These are phyloP conservation scores for Nicotiana paniculata DNA, from an alignment of 257 asterid species.

Conservation along the genomic window DNA sequence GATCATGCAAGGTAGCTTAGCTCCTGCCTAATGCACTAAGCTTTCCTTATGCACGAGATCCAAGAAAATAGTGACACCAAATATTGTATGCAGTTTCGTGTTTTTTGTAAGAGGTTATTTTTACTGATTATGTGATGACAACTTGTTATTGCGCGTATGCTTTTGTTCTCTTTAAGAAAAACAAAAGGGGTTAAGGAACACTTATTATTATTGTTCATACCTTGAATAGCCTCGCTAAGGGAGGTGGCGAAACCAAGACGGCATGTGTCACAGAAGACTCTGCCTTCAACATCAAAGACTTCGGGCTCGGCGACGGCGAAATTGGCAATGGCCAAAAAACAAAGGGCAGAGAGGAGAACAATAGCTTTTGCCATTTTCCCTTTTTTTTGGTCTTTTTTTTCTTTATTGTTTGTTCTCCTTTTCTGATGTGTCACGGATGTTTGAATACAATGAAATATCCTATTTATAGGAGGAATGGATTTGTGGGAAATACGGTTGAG, in stretches of 20 bases:
- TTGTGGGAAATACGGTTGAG: neutral
- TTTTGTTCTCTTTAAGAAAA: neutral
- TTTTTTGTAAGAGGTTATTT: too few relatives aligned
- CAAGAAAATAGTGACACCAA: too few relatives aligned
- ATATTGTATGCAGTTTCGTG: too few relatives aligned
- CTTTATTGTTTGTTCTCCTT: neutral
- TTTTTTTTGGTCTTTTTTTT: neutral
- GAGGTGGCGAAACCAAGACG: constrained; percentile 25
- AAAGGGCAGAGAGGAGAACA: constrained; percentile 18
- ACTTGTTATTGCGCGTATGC: too few relatives aligned
- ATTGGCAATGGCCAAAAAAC: constrained; percentile 20
- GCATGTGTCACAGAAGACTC: constrained; percentile 41
- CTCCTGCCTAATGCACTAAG: neutral
- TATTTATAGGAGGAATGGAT: neutral
- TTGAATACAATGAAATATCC: neutral
- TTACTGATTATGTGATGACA: too few relatives aligned
- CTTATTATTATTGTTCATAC: neutral
- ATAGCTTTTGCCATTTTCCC: constrained; percentile 27
- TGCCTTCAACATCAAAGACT: constrained; percentile 17
- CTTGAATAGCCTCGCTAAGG: constrained; percentile 15
- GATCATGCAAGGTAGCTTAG: too few relatives aligned
- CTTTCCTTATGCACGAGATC: neutral
- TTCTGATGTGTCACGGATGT: constrained; percentile 4
- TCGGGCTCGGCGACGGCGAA: constrained; percentile 5
- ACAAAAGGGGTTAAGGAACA: neutral